Conservation (phyloP, 2,329 filamentous ascomycete species). For the Scedosporium boydii region DNA sequence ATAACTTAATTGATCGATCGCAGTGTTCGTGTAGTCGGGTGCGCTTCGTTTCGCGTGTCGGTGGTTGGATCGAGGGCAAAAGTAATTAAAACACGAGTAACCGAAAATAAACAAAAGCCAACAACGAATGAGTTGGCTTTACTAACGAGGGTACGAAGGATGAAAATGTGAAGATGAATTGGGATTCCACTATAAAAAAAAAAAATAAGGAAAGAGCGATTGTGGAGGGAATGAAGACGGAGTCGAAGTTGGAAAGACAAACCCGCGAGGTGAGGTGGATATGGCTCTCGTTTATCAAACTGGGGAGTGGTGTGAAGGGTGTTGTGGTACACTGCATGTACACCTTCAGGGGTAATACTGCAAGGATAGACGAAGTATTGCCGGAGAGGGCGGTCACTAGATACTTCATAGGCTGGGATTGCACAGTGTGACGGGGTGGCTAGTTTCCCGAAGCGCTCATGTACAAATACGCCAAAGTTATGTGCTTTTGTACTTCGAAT, state of each 20-base stretch:
- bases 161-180: not conserved
- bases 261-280: not conserved
- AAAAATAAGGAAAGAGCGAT: conserved; percentile 2
- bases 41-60: not conserved
- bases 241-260: not conserved
- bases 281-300: conserved; percentile 4
- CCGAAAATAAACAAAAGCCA: not conserved
- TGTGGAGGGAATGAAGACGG: conserved; percentile 1
- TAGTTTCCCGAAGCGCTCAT: no score
- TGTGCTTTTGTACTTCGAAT: no score
- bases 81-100: conserved; percentile 1
- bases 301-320: not conserved
- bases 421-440: not conserved
- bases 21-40: not conserved
- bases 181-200: not conserved
- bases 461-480: no score
- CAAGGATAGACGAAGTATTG: no score
- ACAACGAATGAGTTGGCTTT: conserved; percentile 4
- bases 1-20: not conserved
- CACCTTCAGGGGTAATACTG: not conserved
- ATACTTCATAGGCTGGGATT: not conserved
- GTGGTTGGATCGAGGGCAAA: not conserved
- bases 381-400: no score
- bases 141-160: not conserved
- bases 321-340: not conserved